These are phyloP conservation scores for Fulvia fulva DNA, from an alignment of 2,329 filamentous ascomycete species.

Conservation along the genomic window DNA sequence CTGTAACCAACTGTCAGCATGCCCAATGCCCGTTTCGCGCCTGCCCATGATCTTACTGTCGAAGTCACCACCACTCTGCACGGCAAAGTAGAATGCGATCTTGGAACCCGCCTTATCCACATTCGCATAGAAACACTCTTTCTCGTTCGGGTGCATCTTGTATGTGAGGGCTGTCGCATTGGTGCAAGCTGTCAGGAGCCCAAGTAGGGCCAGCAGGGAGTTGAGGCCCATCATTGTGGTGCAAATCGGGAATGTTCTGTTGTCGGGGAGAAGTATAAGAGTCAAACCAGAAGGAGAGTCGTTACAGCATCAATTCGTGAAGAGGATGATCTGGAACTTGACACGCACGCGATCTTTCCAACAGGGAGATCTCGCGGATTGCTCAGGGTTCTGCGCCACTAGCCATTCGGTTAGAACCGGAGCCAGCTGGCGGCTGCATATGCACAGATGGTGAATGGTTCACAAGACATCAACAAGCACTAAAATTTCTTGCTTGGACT, in stretches of 20 bases:
- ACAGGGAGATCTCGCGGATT: background rate
- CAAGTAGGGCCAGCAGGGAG: constrained; percentile 38
- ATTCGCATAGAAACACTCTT: constrained; percentile 87
- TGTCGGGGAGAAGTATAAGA: background rate
- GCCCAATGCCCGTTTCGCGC: background rate
- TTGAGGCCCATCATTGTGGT: constrained; percentile 25
- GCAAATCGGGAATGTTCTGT: background rate
- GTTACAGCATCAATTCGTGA: background rate
- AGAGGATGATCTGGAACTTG: background rate
- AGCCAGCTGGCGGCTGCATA: background rate
- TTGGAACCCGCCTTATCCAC: constrained; percentile 78
- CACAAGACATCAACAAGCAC: too few relatives aligned
- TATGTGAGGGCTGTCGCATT: constrained; percentile 92
- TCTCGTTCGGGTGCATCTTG: constrained; percentile 83
- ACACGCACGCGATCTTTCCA: background rate
- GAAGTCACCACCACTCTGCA: constrained; percentile 97
- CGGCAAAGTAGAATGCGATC: constrained; percentile 97
- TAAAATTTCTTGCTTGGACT: too few relatives aligned
- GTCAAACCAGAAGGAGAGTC: background rate
- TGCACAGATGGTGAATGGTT: too few relatives aligned
- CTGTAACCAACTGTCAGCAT: constrained; percentile 29
- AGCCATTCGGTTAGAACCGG: background rate
- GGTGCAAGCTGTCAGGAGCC: constrained; percentile 67
- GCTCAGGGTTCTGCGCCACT: background rate
- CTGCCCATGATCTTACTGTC: constrained; percentile 48